Evolutionary conservation across 768 basidiomycete genomes (phyloP).

Genomic region (Boletus fagicola): DNA sequence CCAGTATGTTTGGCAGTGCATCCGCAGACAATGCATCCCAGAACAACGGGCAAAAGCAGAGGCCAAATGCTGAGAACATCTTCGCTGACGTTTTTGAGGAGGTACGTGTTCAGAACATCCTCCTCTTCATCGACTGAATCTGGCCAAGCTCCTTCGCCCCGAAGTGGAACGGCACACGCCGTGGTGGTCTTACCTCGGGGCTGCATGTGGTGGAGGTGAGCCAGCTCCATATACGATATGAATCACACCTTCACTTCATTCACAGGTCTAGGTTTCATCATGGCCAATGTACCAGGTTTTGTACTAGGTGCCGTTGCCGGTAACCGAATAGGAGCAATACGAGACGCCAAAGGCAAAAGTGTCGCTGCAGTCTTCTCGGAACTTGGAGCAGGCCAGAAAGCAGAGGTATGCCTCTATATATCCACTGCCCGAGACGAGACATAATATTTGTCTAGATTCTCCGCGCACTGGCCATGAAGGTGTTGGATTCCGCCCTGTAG

Average conservation of each 20-base stretch:
- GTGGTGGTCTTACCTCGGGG: conserved; percentile 75
- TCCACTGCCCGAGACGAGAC: background rate
- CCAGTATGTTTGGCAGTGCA: conserved; percentile 61
- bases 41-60: conserved; percentile 36
- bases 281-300: conserved; percentile 82
- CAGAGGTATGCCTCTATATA: conserved; percentile 60
- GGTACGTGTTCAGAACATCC: conserved; percentile 40
- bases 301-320: conserved; percentile 86
- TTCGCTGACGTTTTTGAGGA: conserved; percentile 94
- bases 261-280: conserved; percentile 39
- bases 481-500: conserved; percentile 62
- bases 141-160: conserved; percentile 65
- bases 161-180: conserved; percentile 71
- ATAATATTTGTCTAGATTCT: conserved; percentile 54
- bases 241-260: conserved; percentile 33
- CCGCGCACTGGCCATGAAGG: conserved; percentile 77
- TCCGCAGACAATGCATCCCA: conserved; percentile 28
- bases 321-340: conserved; percentile 84
- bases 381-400: conserved; percentile 75
- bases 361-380: conserved; percentile 85
- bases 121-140: background rate
- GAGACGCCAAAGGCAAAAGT: conserved; percentile 93
- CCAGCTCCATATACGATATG: conserved; percentile 15
- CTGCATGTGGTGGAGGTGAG: conserved; percentile 62
- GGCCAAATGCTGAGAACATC: conserved; percentile 76